These are phyloP conservation scores for Mikania micrantha DNA, from an alignment of 129 eudicot species.

Conservation along the genomic window DNA sequence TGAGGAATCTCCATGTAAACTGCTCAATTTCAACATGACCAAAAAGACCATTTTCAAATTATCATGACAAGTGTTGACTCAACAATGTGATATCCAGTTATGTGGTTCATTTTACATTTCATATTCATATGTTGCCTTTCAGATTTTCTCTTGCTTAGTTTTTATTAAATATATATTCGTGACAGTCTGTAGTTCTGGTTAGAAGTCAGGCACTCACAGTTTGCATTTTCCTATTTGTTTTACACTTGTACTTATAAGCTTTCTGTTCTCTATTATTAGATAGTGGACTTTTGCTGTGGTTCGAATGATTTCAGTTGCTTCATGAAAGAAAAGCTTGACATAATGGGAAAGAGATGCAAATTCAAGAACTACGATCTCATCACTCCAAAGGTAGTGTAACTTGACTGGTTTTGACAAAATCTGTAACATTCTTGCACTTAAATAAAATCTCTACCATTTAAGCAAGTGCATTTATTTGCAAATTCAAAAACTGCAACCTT, in stretches of 20 bases:
- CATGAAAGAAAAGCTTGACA: slow-evolving; percentile 46
- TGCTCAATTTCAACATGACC: neutral
- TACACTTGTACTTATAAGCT: neutral
- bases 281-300: slow-evolving; percentile 67
- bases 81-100: neutral
- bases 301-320: slow-evolving; percentile 54
- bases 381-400: slow-evolving; percentile 35
- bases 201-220: neutral
- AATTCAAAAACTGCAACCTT: neutral
- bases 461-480: neutral
- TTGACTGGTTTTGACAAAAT: neutral
- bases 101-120: neutral
- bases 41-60: too few species aligned
- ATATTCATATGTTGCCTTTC: neutral
- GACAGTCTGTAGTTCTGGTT: too few species aligned
- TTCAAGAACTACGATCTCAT: slow-evolving; percentile 47
- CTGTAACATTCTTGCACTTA: neutral
- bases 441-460: neutral
- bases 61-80: neutral
- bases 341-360: slow-evolving; percentile 42
- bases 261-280: slow-evolving; percentile 23
- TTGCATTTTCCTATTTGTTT: neutral
- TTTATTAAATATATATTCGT: neutral
- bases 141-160: neutral
- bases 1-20: neutral